Evolutionary conservation across 2,329 filamentous ascomycete genomes (phyloP).

Genomic region (Stachybotrys elegans): DNA sequence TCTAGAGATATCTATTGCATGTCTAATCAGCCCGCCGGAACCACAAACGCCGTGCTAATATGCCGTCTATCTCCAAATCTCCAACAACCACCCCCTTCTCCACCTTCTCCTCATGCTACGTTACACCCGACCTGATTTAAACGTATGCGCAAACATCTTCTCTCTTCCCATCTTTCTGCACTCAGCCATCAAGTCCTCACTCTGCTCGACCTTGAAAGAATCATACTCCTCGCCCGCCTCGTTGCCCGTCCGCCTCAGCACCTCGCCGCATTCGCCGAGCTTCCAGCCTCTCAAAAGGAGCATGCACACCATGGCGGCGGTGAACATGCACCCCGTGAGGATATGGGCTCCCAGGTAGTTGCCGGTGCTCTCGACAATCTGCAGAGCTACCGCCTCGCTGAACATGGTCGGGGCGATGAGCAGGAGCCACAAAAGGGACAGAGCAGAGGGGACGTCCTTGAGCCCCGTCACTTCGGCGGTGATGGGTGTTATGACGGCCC

Average conservation of each 20-base stretch:
- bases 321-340: conserved; percentile 57
- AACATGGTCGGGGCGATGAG: conserved; percentile 68
- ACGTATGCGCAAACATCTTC: conserved; percentile 24
- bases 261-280: conserved; percentile 27
- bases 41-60: too few relatives aligned
- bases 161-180: conserved; percentile 23
- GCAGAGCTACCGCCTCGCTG: conserved; percentile 58
- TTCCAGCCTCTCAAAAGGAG: conserved; percentile 32
- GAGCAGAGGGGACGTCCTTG: conserved; percentile 57
- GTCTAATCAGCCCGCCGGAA: too few relatives aligned
- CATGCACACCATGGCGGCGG: conserved; percentile 37
- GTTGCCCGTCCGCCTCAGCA: conserved; percentile 21
- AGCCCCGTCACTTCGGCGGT: conserved; percentile 71
- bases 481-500: conserved; percentile 64
- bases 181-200: conserved; percentile 21
- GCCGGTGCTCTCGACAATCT: conserved; percentile 38
- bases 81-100: too few relatives aligned
- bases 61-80: too few relatives aligned
- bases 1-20: too few relatives aligned
- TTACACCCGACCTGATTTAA: too few relatives aligned
- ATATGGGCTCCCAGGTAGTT: conserved; percentile 51
- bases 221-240: conserved; percentile 23
- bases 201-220: conserved; percentile 22
- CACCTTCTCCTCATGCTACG: too few relatives aligned
- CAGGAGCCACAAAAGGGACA: conserved; percentile 68